Evolutionary conservation across 2,329 filamentous ascomycete genomes (phyloP).

Genomic region (Ophiostoma sp.): DNA sequence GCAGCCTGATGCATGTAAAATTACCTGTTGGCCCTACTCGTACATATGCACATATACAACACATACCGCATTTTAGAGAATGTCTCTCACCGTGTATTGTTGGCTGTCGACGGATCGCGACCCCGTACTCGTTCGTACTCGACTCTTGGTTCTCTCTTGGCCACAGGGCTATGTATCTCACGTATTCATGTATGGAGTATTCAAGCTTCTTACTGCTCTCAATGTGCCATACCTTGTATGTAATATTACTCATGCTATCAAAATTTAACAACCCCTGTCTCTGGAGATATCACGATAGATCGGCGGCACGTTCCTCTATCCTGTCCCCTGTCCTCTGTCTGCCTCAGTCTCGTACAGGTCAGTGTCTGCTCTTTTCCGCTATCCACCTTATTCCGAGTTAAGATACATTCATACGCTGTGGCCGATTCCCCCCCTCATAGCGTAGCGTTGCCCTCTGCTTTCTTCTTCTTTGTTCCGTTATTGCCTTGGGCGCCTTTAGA

Average conservation of each 20-base stretch:
- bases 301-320: constrained; percentile 15
- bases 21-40: background rate
- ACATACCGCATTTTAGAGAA: background rate
- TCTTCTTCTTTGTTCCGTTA: background rate
- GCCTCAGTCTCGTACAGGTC: background rate
- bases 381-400: no score
- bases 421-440: background rate
- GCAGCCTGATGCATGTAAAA: constrained; percentile 7
- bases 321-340: background rate
- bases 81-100: background rate
- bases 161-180: background rate
- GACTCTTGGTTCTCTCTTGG: background rate
- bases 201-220: background rate
- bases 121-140: no score
- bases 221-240: background rate
- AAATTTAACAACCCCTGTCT: constrained; percentile 5
- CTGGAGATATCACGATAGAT: constrained; percentile 18
- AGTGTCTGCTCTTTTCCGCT: no score
- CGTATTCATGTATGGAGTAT: background rate
- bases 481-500: background rate
- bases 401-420: background rate
- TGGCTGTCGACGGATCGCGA: background rate
- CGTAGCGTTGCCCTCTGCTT: background rate
- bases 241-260: constrained; percentile 1
- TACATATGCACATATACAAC: background rate